Base-by-base conservation (phyloP, 2,329 filamentous ascomycete genomes). In the Grosmannia penicillata region DNA sequence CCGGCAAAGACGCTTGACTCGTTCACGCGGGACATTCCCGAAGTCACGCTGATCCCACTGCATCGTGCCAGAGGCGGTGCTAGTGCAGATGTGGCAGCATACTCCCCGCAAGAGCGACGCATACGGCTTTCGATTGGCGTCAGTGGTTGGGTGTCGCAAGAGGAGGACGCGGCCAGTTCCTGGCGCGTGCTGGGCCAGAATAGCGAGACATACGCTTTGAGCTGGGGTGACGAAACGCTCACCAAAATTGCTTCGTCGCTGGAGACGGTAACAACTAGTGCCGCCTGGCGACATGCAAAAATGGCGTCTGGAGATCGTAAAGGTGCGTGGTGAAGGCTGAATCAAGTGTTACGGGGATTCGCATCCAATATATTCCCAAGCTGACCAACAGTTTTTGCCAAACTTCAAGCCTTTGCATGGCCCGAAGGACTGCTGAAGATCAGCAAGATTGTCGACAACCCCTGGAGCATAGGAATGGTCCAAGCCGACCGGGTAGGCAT, bases 31-130 rank as follows among this genome's bases (percentile, higher is more conserved):
- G 85, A 94, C 46, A 78, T 96, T 14, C 76, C 84, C 49, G 87
- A 96, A 52, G 93, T 95, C 56, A 84, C 75, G 1, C 83, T 96
- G 49, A 59, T 94, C 10, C 82, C 85, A 0, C 64, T 93, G 14
- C 72, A 75, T 37, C 69, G 70, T 13, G 53, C n/a, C n/a, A n/a
- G n/a, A n/a, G n/a, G n/a, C n/a, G n/a, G n/a, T n/a, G n/a, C n/a
- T n/a, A n/a, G n/a, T n/a, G n/a, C n/a, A 23, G 68, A 76, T 41
- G 61, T 65, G 11, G 65, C 63, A 41, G 58, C 68, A 42, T 52
- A 75, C 44, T 54, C 66, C 39, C 54, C 75, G 5, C 63, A 73
- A 23, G 66, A 78, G 46, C 73, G 80, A 42, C 70, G 82, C 29
- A 63, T 96, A 37, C 75, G 87, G 23, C 71, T 95, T n/a, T 81